phyloP scores from a whole-genome alignment of 768 basidiomycete species.

The Panus rudis region DNA sequence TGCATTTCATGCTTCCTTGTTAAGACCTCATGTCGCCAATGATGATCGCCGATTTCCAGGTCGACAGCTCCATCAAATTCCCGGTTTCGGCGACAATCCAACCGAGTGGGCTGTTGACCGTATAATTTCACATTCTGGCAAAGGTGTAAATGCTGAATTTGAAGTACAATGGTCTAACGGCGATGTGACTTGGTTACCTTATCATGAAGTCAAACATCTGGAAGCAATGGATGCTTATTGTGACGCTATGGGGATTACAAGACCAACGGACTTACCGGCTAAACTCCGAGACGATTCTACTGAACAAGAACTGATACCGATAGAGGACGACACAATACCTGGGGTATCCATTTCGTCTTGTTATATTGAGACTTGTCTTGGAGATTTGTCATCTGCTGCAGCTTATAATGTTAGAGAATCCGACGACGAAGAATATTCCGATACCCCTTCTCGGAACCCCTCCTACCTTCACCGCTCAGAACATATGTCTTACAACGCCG shows the following conservation, averaged over 20 bases:
- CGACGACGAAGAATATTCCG: neutral
- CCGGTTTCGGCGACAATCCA: constrained; percentile 30
- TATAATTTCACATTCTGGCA: constrained; percentile 18
- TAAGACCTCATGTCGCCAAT: constrained; percentile 24
- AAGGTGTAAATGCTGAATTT: constrained; percentile 1
- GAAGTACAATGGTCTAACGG: constrained; percentile 11
- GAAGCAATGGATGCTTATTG: constrained; percentile 11
- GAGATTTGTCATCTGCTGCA: too few relatives aligned
- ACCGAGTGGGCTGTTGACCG: constrained; percentile 34
- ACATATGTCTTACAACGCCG: neutral
- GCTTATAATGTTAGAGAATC: neutral
- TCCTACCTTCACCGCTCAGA: neutral
- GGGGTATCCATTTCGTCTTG: too few relatives aligned
- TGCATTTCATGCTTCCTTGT: constrained; percentile 28
- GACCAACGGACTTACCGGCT: neutral
- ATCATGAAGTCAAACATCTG: constrained; percentile 5
- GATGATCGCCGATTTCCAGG: constrained; percentile 31
- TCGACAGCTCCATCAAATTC: constrained; percentile 18
- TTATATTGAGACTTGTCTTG: too few relatives aligned
- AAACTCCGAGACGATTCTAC: neutral
- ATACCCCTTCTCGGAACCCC: neutral
- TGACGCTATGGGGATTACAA: neutral
- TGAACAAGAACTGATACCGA: neutral
- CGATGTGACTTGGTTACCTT: constrained; percentile 14
- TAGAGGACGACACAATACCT: too few relatives aligned